Percentiles rank a stretch among this genome's conserved stretches.
phyloP scores from a whole-genome alignment of 108 stramenopile species.

The Schizochytrium sp. region DNA sequence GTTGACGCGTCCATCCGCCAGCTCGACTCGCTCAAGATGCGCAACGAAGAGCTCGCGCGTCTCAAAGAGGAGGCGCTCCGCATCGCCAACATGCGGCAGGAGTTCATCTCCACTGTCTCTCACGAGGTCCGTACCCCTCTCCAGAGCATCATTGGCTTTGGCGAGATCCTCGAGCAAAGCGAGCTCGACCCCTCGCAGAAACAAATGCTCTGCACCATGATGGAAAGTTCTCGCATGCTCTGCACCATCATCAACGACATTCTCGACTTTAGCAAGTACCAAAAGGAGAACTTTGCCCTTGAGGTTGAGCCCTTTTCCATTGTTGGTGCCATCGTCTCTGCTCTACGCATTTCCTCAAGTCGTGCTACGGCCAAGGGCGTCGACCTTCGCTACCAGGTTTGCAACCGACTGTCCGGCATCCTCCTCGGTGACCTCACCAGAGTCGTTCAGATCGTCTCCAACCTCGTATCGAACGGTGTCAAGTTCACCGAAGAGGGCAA shows the following conservation, averaged over 20 bases:
- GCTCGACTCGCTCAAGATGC: not conserved
- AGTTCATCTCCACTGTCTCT: conserved; percentile 2
- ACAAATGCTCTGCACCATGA: not conserved
- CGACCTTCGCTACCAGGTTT: not conserved
- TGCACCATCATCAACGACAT: conserved; percentile 15
- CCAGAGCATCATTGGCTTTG: not conserved
- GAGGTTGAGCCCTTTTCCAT: not conserved
- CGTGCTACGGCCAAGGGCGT: not conserved
- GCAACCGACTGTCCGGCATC: not conserved
- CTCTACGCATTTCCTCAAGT: not conserved
- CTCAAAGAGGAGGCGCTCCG: not conserved
- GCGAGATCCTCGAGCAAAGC: not conserved
- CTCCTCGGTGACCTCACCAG: not conserved
- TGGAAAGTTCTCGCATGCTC: not conserved
- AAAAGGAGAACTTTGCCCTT: not conserved
- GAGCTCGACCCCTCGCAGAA: not conserved
- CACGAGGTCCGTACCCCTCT: not conserved
- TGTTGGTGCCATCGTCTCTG: not conserved
- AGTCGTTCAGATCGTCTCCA: not conserved
- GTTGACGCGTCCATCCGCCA: not conserved
- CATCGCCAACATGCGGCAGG: not conserved
- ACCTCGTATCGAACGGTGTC: not conserved
- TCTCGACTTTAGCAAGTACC: not conserved
- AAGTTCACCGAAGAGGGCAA: not conserved
- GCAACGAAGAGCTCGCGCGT: not conserved